These are phyloP conservation scores for Sequoiadendron giganteum DNA, from an alignment of 75 land plant species.

Conservation along the genomic window DNA sequence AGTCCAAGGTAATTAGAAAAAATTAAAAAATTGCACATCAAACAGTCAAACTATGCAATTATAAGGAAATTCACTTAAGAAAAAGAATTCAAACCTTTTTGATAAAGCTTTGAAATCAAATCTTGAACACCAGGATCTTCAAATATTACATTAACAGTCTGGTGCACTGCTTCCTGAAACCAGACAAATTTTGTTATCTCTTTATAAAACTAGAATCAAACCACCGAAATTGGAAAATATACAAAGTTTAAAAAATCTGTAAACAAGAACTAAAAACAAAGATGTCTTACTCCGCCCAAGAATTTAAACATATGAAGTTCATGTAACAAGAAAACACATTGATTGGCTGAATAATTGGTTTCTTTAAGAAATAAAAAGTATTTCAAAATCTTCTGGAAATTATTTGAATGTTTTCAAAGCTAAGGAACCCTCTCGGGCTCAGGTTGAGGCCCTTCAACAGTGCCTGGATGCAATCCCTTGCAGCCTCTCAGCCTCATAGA, in stretches of 20 bases:
- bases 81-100: constrained; percentile 64
- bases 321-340: not conserved
- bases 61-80: not conserved
- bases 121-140: constrained; percentile 98
- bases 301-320: not conserved
- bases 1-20: not conserved
- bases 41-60: not conserved
- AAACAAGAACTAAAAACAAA: not conserved
- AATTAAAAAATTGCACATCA: not conserved
- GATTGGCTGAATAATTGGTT: not conserved
- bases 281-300: not conserved
- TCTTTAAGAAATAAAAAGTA: not conserved
- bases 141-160: constrained; percentile 83
- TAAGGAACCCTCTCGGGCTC: not conserved
- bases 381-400: not conserved
- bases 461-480: no score
- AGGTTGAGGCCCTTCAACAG: no score
- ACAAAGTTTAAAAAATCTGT: not conserved
- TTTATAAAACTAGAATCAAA: not conserved
- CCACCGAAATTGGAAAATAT: not conserved
- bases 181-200: not conserved
- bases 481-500: no score
- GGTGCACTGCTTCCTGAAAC: constrained; percentile 83
- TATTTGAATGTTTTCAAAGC: no score
- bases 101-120: constrained; percentile 82